Evolutionary conservation across 768 basidiomycete genomes (phyloP).

Genomic region (Tremella yokohamensis): DNA sequence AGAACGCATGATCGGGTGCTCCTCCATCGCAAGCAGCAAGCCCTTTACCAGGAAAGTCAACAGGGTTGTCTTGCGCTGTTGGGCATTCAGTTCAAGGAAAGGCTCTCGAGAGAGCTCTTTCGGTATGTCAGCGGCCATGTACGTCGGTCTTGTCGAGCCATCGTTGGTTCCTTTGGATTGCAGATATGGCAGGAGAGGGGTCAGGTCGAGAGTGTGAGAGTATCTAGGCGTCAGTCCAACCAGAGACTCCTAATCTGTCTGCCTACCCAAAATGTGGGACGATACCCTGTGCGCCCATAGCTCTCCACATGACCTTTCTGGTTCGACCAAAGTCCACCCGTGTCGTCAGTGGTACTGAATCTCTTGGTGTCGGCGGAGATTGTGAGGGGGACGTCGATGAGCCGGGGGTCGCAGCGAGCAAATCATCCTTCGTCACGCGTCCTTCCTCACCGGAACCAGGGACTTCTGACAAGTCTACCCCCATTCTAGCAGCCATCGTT

Average conservation of each 20-base stretch:
- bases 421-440: slow-evolving; percentile 32
- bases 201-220: slow-evolving; percentile 42
- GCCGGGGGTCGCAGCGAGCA: slow-evolving; percentile 9
- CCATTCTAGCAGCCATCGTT: slow-evolving; percentile 33
- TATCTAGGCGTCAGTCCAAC: slow-evolving; percentile 22
- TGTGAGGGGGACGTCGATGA: not conserved
- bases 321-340: slow-evolving; percentile 43
- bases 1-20: slow-evolving; percentile 44
- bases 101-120: slow-evolving; percentile 23
- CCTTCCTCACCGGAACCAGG: slow-evolving; percentile 32
- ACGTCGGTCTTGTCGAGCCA: slow-evolving; percentile 5
- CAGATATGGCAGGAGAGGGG: slow-evolving; percentile 37
- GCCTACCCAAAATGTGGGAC: slow-evolving; percentile 48
- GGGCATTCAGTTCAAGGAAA: not conserved
- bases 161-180: slow-evolving; percentile 21
- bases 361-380: not conserved
- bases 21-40: slow-evolving; percentile 38
- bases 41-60: slow-evolving; percentile 40
- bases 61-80: slow-evolving; percentile 28
- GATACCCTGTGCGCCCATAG: slow-evolving; percentile 29
- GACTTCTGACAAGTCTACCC: slow-evolving; percentile 24
- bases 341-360: slow-evolving; percentile 15
- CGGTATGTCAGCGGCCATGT: slow-evolving; percentile 39
- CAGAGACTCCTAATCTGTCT: not conserved
- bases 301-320: slow-evolving; percentile 43